Percentiles rank a stretch among this genome's conserved stretches.
Evolutionary conservation across 345 rosid species (phyloP).

Genomic region (Salix brachista): DNA sequence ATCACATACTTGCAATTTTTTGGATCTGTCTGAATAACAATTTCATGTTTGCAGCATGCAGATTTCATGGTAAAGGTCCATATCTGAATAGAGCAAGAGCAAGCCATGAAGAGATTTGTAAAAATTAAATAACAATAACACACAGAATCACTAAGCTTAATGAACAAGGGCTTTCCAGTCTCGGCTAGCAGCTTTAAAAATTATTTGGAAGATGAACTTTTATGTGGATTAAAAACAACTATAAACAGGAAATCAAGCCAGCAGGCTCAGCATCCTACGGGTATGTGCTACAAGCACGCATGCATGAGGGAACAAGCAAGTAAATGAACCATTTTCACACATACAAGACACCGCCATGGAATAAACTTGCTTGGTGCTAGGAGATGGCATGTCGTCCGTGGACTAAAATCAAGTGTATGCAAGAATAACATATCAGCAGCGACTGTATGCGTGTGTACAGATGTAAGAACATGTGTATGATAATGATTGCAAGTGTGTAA

Average conservation of each 20-base stretch:
- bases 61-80: constrained; percentile 97
- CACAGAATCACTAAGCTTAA: not conserved
- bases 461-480: not conserved
- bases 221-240: not conserved
- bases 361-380: not conserved
- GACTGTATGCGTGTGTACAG: not conserved
- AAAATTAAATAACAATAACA: not conserved
- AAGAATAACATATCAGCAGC: not conserved
- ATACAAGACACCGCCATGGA: not conserved
- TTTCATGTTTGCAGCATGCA: constrained; percentile 88
- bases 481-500: not conserved
- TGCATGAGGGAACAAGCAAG: not conserved
- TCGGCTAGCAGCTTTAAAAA: not conserved
- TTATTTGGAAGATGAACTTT: not conserved
- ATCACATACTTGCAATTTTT: constrained; percentile 88
- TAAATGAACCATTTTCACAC: not conserved
- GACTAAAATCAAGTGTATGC: not conserved
- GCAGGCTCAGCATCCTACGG: not conserved
- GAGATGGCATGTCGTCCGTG: not conserved
- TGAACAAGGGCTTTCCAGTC: not conserved
- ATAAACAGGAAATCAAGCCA: not conserved
- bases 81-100: constrained; percentile 50
- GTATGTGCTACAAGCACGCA: not conserved
- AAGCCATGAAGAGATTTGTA: not conserved
- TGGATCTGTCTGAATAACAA: constrained; percentile 95